Evolutionary conservation across 192 early-diverging fungal genomes (phyloP).

Genomic region (Fimicolochytrium jonesii): DNA sequence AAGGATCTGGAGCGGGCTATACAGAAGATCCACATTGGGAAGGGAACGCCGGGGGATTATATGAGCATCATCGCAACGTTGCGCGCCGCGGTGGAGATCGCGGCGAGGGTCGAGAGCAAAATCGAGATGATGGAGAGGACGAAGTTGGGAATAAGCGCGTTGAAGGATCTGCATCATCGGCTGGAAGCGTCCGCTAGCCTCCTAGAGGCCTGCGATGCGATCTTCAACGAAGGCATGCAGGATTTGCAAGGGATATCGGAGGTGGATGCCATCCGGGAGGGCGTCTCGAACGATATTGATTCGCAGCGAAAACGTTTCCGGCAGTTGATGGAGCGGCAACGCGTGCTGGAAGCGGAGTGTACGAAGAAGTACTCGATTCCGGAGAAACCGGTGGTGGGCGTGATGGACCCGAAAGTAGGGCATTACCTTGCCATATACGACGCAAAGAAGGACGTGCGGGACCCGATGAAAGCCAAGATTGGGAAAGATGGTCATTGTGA

Average conservation of each 20-base stretch:
- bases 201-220: constrained; percentile 1
- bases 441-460: not conserved
- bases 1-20: constrained; percentile 36
- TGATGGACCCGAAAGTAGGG: not conserved
- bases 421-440: not conserved
- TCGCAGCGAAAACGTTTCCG: no score
- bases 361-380: no score
- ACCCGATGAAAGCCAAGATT: not conserved
- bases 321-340: no score
- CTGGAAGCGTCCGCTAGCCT: not conserved
- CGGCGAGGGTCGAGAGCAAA: not conserved
- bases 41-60: constrained; percentile 21
- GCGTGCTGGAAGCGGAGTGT: no score
- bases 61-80: constrained; percentile 25
- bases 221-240: constrained; percentile 12
- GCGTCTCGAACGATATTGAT: constrained; percentile 24
- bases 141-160: not conserved
- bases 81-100: not conserved
- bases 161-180: constrained; percentile 5
- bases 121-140: not conserved
- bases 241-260: constrained; percentile 13
- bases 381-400: no score
- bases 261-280: constrained; percentile 12
- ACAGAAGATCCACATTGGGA: constrained; percentile 33
- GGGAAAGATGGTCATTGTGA: constrained; percentile 6